Conservation (phyloP, 2,329 filamentous ascomycete species). For the Didymella glomerata region DNA sequence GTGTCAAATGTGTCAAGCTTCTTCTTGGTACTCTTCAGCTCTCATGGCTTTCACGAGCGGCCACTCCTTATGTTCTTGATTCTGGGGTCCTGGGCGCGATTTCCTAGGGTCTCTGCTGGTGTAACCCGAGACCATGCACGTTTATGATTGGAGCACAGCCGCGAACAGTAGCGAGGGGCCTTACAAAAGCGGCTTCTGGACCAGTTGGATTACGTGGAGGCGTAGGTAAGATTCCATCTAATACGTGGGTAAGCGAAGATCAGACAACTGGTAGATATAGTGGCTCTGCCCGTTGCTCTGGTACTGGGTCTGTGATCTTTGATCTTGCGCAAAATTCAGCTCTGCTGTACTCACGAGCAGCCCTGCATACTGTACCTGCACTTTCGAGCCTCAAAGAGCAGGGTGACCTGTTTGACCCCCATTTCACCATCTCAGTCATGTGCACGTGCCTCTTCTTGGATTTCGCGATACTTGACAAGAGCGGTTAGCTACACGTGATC, state of each 20-base stretch:
- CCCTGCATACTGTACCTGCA: not conserved
- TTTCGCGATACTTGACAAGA: conserved; percentile 36
- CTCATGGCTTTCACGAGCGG: not conserved
- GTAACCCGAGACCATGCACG: conserved; percentile 4
- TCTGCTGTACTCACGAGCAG: not conserved
- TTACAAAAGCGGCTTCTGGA: conserved; percentile 1
- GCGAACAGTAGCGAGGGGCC: conserved; percentile 11
- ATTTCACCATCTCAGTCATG: not conserved
- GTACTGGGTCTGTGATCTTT: not conserved
- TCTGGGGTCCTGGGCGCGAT: not conserved
- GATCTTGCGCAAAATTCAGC: not conserved
- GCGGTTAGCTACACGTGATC: conserved; percentile 26
- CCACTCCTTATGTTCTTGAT: not conserved
- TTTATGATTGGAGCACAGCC: conserved; percentile 6
- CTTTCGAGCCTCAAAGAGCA: not conserved
- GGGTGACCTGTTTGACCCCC: conserved; percentile 13
- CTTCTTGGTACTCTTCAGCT: not conserved
- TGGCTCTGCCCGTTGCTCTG: conserved; percentile 9
- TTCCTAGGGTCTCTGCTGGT: conserved; percentile 1
- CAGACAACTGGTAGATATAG: conserved; percentile 17
- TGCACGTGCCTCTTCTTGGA: conserved; percentile 29
- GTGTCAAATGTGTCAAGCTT: not conserved
- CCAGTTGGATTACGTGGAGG: conserved; percentile 19
- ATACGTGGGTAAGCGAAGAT: conserved; percentile 23
- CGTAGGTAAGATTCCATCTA: conserved; percentile 7